Percentiles rank a stretch among this genome's conserved stretches.
Evolutionary conservation across 345 rosid species (phyloP).

Genomic region (Anastatica hierochuntica): DNA sequence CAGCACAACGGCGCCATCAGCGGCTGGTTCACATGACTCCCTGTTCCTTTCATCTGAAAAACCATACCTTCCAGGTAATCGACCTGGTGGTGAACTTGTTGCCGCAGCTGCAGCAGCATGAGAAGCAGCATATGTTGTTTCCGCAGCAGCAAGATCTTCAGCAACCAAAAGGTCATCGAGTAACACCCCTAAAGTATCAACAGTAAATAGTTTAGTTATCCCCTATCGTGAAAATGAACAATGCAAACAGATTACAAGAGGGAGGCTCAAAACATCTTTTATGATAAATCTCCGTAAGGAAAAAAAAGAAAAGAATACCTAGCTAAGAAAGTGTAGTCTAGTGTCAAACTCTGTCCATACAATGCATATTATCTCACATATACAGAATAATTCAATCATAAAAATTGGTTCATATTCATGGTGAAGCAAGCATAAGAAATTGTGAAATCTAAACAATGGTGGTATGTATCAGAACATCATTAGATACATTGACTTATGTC

Average conservation of each 20-base stretch:
- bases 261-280: neutral
- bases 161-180: conserved; percentile 93
- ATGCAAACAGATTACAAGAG: neutral
- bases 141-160: conserved; percentile 85
- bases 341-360: neutral
- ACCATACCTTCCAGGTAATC: conserved; percentile 56
- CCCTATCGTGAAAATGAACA: conserved; percentile 3
- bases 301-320: neutral
- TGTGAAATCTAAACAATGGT: neutral
- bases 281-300: neutral
- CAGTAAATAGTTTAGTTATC: conserved; percentile 2
- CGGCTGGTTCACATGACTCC: conserved; percentile 41
- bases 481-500: neutral
- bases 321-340: neutral
- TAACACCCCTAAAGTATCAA: conserved; percentile 53
- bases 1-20: conserved; percentile 73
- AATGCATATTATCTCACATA: neutral
- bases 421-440: conserved; percentile 6
- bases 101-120: conserved; percentile 89
- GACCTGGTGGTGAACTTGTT: conserved; percentile 40
- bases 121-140: conserved; percentile 73
- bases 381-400: neutral
- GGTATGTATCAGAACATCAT: conserved; percentile 13
- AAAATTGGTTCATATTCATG: neutral
- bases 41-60: conserved; percentile 66